Evolutionary conservation across 2,329 filamentous ascomycete genomes (phyloP).

Genomic region (Sarocladium strictum): DNA sequence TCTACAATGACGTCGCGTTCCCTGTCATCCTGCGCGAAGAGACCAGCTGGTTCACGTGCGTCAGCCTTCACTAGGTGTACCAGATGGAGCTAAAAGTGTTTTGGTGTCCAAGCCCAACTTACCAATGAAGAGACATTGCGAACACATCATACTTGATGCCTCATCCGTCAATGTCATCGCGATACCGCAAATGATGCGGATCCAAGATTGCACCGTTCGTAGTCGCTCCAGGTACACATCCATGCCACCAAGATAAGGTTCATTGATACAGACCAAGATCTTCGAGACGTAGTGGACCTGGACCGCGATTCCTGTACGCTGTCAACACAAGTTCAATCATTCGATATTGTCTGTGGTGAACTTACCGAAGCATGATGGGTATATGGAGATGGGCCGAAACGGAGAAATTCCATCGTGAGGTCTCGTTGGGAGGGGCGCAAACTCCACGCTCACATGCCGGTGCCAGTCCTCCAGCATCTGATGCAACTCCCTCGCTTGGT

Average conservation of each 20-base stretch:
- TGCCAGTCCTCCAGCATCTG: constrained; percentile 46
- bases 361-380: constrained; percentile 16
- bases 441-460: constrained; percentile 35
- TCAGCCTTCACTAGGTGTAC: too few relatives aligned
- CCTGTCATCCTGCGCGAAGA: neutral
- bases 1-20: neutral
- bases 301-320: constrained; percentile 13
- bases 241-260: constrained; percentile 14
- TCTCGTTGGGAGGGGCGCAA: constrained; percentile 31
- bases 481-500: constrained; percentile 37
- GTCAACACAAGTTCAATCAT: neutral
- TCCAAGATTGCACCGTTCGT: constrained; percentile 15
- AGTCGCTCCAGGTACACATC: constrained; percentile 15
- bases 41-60: neutral
- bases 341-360: neutral
- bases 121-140: constrained; percentile 19
- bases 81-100: too few relatives aligned
- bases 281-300: constrained; percentile 16
- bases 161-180: constrained; percentile 16
- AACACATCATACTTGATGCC: constrained; percentile 18
- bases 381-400: constrained; percentile 15
- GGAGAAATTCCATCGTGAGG: constrained; percentile 8
- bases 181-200: constrained; percentile 18
- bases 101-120: too few relatives aligned
- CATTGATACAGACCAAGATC: constrained; percentile 14